Evolutionary conservation across 73 alveolate species (phyloP), one percentile per base, ranked within the genome.

Genomic region (Paramecium pentaurelia): DNA sequence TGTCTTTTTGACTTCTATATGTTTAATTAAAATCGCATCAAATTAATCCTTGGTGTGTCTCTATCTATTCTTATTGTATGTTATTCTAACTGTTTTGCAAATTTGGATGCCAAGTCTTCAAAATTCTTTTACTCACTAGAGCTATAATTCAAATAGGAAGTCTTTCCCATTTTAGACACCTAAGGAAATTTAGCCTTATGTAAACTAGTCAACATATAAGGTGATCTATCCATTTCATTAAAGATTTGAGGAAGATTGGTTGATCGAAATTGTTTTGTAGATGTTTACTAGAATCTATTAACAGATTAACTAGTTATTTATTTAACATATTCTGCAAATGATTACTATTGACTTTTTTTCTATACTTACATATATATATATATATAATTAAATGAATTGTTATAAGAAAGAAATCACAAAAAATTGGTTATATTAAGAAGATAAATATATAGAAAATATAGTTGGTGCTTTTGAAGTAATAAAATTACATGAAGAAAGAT

Each of bases 351-450:
- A 64, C 47, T 12, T 34, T 64, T 64, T 64, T 64, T 64, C 27
- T 22, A 64, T 12, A 22, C 22, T 25, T 18, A 54, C 60, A 40
- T 49, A 22, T 22, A 38, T 49, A 28, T 30, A 28, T 30, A n/a
- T 22, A 36, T 73, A 30, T 73, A 73, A 30, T 38, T 80, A 32
- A 40, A 80, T 80, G 91, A 80, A 47, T 32, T 80, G 91, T 47
- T 64, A 80, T 47, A 44, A 80, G 58, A 80, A 80, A 47, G 71
- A 45, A 42, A 80, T 80, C 73, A 49, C 71, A 9, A 25, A 40
- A 27, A 44, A 44, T 32, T 80, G 91, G 91, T 36, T 73, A 73
- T 20, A 44, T 20, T 5, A 80, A 27, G 42, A 40, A 27, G 71
- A 80, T 44, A 27, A 44, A 3, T 45, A 80, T 45, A 49, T 80